Evolutionary conservation across 176 grass and related monocot genomes (phyloP).

Genomic region (Microstegium vimineum): DNA sequence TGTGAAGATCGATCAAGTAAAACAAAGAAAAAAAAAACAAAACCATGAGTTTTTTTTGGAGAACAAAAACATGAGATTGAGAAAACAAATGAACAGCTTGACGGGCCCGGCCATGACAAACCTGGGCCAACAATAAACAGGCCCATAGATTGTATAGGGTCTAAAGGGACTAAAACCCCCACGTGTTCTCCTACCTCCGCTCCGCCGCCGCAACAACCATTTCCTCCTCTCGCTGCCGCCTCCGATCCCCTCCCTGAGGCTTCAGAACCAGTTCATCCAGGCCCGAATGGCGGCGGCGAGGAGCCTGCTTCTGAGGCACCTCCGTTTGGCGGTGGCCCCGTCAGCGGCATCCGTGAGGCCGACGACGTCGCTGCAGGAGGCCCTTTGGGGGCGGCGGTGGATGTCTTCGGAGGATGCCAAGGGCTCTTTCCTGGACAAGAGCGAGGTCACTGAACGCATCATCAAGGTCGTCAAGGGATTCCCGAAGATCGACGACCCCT

Average conservation of each 20-base stretch:
- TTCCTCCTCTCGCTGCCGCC: neutral
- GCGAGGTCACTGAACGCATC: conserved; percentile 51
- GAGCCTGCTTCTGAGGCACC: conserved; percentile 44
- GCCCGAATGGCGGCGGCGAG: conserved; percentile 27
- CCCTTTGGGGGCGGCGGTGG: conserved; percentile 33
- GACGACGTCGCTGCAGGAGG: conserved; percentile 31
- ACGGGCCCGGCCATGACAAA: neutral
- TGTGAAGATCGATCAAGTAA: neutral
- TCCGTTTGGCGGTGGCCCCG: conserved; percentile 32
- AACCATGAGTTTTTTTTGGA: too few relatives aligned
- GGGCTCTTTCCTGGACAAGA: conserved; percentile 56
- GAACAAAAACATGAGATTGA: too few relatives aligned
- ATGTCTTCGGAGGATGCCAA: conserved; percentile 51
- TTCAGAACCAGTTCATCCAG: neutral
- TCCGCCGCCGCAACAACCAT: neutral
- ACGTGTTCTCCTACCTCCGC: neutral
- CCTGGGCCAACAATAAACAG: neutral
- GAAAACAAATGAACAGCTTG: neutral
- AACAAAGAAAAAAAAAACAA: neutral
- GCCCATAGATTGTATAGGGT: neutral
- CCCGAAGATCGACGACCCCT: conserved; percentile 42
- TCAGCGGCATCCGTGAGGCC: conserved; percentile 24
- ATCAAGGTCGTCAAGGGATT: conserved; percentile 54
- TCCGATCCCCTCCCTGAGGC: neutral
- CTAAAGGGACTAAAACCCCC: neutral